Conservation (phyloP, 805 yeast species). For the Metschnikowia arizonensis region DNA sequence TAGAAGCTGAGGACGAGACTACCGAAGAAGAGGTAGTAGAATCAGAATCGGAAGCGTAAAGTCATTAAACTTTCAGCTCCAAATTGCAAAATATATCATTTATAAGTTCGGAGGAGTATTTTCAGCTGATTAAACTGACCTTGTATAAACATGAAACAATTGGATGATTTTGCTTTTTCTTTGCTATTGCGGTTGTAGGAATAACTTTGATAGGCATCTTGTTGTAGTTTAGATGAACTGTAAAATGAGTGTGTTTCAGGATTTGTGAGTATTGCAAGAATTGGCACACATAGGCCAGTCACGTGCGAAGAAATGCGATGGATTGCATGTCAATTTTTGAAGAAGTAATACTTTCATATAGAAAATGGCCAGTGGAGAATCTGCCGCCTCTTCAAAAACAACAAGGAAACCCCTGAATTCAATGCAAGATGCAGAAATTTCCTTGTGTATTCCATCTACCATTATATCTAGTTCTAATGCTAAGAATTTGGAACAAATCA, state of each 20-base stretch:
- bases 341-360: not conserved
- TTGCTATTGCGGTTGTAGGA: not conserved
- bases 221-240: not conserved
- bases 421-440: slow-evolving; percentile 20
- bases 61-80: not conserved
- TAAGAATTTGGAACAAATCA: slow-evolving; percentile 65
- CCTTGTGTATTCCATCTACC: slow-evolving; percentile 73
- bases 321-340: slow-evolving; percentile 1
- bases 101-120: not conserved
- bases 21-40: slow-evolving; percentile 37
- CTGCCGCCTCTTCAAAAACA: slow-evolving; percentile 18
- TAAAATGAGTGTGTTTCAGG: not conserved
- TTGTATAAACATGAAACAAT: not conserved
- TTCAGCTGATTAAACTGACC: not conserved
- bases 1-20: slow-evolving; percentile 44
- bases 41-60: not conserved
- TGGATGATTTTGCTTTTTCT: not conserved
- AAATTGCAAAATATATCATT: not conserved
- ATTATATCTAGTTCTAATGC: slow-evolving; percentile 54
- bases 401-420: slow-evolving; percentile 31
- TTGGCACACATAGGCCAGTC: not conserved
- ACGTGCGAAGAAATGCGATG: slow-evolving; percentile 2
- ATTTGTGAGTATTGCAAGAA: no score
- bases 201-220: not conserved
- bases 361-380: slow-evolving; percentile 24